A percentile compares a stretch with the other conserved stretches of the same genome.
Conservation (phyloP, 2,329 filamentous ascomycete genomes). For the Alternaria gansuensis region DNA sequence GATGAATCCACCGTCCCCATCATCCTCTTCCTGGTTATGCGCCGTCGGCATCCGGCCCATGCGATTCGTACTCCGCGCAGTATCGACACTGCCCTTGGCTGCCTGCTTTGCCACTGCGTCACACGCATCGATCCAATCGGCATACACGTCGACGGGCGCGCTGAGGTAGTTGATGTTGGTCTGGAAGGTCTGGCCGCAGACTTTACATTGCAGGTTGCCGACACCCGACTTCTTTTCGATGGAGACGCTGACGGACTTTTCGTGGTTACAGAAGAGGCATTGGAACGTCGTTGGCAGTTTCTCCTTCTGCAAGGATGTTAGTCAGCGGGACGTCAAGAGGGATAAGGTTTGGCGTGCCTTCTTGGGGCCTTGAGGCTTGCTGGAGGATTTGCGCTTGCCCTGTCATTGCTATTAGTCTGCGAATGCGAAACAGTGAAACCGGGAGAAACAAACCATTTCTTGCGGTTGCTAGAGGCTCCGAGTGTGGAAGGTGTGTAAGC, state of each 20-base stretch:
- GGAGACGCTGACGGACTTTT: slow-evolving; percentile 89
- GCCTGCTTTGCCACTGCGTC: slow-evolving; percentile 74
- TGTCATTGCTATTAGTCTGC: slow-evolving; percentile 36
- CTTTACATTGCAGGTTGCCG: slow-evolving; percentile 85
- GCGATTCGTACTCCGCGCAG: slow-evolving; percentile 38
- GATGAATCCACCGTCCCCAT: slow-evolving; percentile 51
- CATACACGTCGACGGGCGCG: slow-evolving; percentile 92
- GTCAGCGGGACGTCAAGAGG: background rate
- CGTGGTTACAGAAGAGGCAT: slow-evolving; percentile 98
- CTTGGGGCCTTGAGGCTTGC: slow-evolving; percentile 81
- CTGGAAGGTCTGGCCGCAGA: slow-evolving; percentile 93
- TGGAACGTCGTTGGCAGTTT: slow-evolving; percentile 85
- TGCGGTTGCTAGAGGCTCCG: background rate
- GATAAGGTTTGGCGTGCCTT: slow-evolving; percentile 65
- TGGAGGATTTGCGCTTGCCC: slow-evolving; percentile 92
- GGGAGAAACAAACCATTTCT: slow-evolving; percentile 35
- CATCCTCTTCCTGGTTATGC: slow-evolving; percentile 30
- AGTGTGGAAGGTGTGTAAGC: background rate
- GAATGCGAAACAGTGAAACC: slow-evolving; percentile 23
- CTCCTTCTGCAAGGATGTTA: slow-evolving; percentile 60
- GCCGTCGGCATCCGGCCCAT: slow-evolving; percentile 36
- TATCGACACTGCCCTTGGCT: slow-evolving; percentile 52
- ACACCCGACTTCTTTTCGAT: slow-evolving; percentile 92
- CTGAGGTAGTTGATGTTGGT: slow-evolving; percentile 93
- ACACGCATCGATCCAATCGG: slow-evolving; percentile 97